phyloP scores from a whole-genome alignment of 2,329 filamentous ascomycete species.

The Stagonosporopsis rhizophila region DNA sequence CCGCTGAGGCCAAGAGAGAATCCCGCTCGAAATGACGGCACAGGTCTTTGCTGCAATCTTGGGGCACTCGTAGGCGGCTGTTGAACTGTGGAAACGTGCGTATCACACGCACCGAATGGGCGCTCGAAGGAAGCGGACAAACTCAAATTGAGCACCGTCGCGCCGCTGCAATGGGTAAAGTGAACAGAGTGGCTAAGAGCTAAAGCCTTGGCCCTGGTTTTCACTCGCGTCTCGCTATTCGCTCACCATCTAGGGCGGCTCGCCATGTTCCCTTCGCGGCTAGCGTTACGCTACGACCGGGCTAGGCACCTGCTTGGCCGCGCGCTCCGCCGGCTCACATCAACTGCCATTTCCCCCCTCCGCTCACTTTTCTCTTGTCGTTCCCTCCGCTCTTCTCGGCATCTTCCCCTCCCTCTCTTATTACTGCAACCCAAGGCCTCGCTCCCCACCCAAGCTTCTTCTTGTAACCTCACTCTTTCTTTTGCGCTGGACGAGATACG shows the following conservation, averaged over 20 bases:
- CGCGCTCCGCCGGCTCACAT: too few relatives aligned
- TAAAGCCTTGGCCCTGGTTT: slow-evolving; percentile 5
- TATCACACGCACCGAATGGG: slow-evolving; percentile 12
- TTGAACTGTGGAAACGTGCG: slow-evolving; percentile 13
- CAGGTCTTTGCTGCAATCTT: slow-evolving; percentile 2
- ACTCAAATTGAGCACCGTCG: slow-evolving; percentile 9
- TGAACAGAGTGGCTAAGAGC: neutral
- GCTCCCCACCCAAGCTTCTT: slow-evolving; percentile 14
- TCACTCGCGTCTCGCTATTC: too few relatives aligned
- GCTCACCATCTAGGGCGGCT: too few relatives aligned
- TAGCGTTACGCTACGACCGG: too few relatives aligned
- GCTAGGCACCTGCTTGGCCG: too few relatives aligned
- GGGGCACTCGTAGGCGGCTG: slow-evolving; percentile 9
- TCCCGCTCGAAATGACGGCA: slow-evolving; percentile 15
- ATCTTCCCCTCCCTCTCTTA: slow-evolving; percentile 16
- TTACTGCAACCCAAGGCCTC: slow-evolving; percentile 13
- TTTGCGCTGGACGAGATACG: slow-evolving; percentile 22
- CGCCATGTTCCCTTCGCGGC: too few relatives aligned
- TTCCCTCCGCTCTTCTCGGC: too few relatives aligned
- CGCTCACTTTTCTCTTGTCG: too few relatives aligned
- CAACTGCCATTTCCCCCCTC: too few relatives aligned
- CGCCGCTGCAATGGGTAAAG: slow-evolving; percentile 2
- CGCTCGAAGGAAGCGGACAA: slow-evolving; percentile 8
- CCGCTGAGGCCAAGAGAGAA: slow-evolving; percentile 13
- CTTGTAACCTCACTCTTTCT: slow-evolving; percentile 10